A percentile compares a stretch with the other conserved stretches of the same genome.
Evolutionary conservation across 208 protist species (phyloP).

Genomic region (Plasmodiophora brassicae): DNA sequence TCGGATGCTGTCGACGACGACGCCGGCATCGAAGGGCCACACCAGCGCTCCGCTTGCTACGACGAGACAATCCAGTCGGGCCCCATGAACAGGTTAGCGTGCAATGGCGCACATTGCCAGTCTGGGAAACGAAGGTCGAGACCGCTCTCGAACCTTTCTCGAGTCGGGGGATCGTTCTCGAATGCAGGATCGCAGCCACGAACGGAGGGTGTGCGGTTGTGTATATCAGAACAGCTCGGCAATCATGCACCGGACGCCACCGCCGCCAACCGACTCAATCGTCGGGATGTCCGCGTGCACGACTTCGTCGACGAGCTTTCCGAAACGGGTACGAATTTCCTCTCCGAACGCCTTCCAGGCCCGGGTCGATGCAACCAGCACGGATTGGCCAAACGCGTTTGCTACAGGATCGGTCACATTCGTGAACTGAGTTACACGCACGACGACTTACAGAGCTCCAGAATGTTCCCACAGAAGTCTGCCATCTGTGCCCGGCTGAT

Average conservation of each 20-base stretch:
- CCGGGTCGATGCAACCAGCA: not conserved
- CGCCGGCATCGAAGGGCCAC: too few species aligned
- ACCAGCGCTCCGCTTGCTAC: not conserved
- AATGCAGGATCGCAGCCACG: not conserved
- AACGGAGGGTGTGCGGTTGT: not conserved
- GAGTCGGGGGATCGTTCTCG: not conserved
- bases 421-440: not conserved
- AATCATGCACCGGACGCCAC: slow-evolving; percentile 5
- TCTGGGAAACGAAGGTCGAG: not conserved
- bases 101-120: not conserved
- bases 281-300: not conserved
- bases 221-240: slow-evolving; percentile 16
- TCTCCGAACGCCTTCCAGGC: not conserved
- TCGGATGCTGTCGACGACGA: too few species aligned
- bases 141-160: not conserved
- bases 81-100: not conserved
- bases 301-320: not conserved
- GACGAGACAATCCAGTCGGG: not conserved
- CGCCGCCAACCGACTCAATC: not conserved
- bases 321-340: not conserved
- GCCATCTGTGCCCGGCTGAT: not conserved
- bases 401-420: not conserved
- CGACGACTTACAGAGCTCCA: not conserved
- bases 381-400: not conserved
- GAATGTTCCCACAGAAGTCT: not conserved